Base-by-base conservation (phyloP, 495 filamentous ascomycete species). In the Penicillium longicatenatum region DNA sequence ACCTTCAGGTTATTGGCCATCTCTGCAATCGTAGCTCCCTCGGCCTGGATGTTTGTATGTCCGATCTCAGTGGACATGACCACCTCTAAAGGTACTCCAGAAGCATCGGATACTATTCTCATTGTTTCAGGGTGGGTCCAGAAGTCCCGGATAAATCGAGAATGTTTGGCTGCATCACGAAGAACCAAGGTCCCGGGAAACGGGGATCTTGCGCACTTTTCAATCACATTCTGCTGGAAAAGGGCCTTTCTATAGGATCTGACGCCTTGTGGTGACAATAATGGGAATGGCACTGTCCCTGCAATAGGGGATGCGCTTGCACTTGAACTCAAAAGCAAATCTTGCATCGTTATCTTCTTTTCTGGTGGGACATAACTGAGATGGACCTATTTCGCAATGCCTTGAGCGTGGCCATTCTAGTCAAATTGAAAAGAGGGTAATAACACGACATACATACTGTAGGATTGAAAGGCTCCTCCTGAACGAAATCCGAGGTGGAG, bases 31-130 rank as follows among this genome's bases (percentile, higher is more conserved):
- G 56, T 60, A 10, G 52, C 11, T 20, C 66, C 58, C 37, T 64
- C 55, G 20, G 64, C 52, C 26, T 75, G 72, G 19, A 73, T 65
- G 33, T 75, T 75, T 0, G 70, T 70, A 59, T 75, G 71, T 0
- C 66, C 70, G 11, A 75, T 67, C 31, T 75, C 71, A 1, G 62
- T 67, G 6, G 68, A 59, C 70, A 75, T 68, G 14, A 69, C 52
- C 5, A 66, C 44, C 21, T 61, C 63, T 31, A 75, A 45, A 21
- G 64, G 59, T 1, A 73, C 66, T 6, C 69, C 70, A 1, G 54
- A 57, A 20, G 61, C 62, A 2, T 69, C 62, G 21, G 62, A 67
- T 3, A 75, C 56, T 10, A 66, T 66, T 11, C 58, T 55, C 54
- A 69, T 62, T 7, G 66, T 69, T n/a, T 65, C 55, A 3, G 68